phyloP scores from a whole-genome alignment of 495 filamentous ascomycete genomes.

The Aspergillus egyptiacus region DNA sequence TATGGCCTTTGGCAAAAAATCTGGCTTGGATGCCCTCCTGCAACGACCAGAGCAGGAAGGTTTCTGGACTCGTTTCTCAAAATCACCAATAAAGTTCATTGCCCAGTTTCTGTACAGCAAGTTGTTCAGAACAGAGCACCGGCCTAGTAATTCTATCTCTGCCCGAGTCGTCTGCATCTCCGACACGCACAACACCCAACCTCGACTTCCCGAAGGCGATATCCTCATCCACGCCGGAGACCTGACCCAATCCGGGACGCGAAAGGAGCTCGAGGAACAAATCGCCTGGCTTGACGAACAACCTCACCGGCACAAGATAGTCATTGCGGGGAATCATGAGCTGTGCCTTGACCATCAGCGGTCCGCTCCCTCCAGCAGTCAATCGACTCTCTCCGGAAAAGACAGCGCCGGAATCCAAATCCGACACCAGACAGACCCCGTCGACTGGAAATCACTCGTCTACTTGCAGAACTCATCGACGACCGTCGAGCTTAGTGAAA shows the following conservation, averaged over 20 bases:
- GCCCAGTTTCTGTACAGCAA: not conserved
- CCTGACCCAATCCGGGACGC: conserved; percentile 55
- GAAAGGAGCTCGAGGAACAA: conserved; percentile 52
- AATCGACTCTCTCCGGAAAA: not conserved
- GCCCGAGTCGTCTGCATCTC: conserved; percentile 74
- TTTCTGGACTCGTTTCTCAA: not conserved
- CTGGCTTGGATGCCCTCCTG: not conserved
- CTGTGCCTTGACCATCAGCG: conserved; percentile 59
- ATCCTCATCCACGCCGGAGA: conserved; percentile 75
- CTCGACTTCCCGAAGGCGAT: conserved; percentile 60
- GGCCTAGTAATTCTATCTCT: too few relatives aligned
- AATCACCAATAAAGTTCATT: not conserved
- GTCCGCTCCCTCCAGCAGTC: not conserved
- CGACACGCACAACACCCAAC: conserved; percentile 62
- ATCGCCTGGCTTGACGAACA: conserved; percentile 59
- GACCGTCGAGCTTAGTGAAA: conserved; percentile 38
- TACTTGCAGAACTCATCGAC: conserved; percentile 46
- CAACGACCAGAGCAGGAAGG: conserved; percentile 4
- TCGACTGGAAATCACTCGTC: conserved; percentile 37
- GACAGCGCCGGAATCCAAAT: not conserved
- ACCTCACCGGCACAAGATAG: conserved; percentile 58
- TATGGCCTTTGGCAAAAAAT: too few relatives aligned
- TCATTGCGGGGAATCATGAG: conserved; percentile 74
- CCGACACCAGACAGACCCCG: not conserved
- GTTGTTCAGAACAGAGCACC: too few relatives aligned